Conservation (phyloP, 306 rosid genomes). For the Vigna nakashimae region DNA sequence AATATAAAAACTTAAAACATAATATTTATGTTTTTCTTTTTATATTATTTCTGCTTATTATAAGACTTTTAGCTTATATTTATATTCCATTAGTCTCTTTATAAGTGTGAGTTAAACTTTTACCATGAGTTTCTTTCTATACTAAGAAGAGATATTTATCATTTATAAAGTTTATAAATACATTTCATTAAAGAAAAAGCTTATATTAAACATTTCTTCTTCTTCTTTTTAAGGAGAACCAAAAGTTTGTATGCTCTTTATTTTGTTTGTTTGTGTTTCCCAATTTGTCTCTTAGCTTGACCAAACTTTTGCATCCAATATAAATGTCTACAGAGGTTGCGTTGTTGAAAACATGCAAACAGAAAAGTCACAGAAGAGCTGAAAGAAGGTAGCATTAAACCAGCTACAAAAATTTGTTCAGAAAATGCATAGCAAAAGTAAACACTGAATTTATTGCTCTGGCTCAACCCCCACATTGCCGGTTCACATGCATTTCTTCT, state of each 20-base stretch:
- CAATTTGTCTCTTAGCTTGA: conserved; percentile 42
- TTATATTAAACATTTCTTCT: too few species aligned
- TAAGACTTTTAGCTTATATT: too few species aligned
- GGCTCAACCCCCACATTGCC: conserved; percentile 30
- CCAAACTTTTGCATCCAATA: conserved; percentile 55
- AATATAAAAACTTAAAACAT: too few species aligned
- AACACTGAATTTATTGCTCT: conserved; percentile 57
- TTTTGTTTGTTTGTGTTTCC: neutral
- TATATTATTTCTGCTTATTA: too few species aligned
- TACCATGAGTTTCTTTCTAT: too few species aligned
- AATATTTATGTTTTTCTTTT: too few species aligned
- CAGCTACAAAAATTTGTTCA: conserved; percentile 32
- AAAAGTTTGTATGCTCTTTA: neutral
- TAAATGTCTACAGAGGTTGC: conserved; percentile 43
- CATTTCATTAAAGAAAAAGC: too few species aligned
- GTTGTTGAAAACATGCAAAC: conserved; percentile 17
- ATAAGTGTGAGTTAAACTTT: too few species aligned
- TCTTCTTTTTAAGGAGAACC: neutral
- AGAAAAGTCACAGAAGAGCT: neutral
- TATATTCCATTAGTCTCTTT: too few species aligned
- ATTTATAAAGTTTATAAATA: too few species aligned
- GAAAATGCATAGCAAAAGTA: conserved; percentile 21
- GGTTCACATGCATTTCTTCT: conserved; percentile 29
- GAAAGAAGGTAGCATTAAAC: conserved; percentile 46
- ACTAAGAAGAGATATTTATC: too few species aligned